Conservation (phyloP, 352 stramenopile species). For the Globisporangium polare region DNA sequence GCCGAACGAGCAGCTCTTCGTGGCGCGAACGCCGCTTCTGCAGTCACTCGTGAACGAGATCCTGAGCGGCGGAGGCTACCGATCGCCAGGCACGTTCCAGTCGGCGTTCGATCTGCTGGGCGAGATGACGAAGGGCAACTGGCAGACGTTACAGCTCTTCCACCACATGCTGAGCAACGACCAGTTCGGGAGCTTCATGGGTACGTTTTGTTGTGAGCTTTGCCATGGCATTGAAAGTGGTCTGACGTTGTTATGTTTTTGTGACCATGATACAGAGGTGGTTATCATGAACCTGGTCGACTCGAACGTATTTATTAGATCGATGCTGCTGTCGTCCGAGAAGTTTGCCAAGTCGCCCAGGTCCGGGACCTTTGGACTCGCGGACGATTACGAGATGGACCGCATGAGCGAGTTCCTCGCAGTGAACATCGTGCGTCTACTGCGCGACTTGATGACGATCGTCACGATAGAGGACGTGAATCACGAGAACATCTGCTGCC, state of each 20-base stretch:
- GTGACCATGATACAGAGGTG: constrained; percentile 52
- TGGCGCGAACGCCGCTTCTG: constrained; percentile 86
- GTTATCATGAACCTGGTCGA: constrained; percentile 94
- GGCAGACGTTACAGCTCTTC: constrained; percentile 87
- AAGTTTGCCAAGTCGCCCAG: constrained; percentile 51
- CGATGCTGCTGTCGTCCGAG: constrained; percentile 82
- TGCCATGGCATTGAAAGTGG: constrained; percentile 1
- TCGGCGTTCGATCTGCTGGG: constrained; percentile 95
- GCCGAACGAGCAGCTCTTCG: constrained; percentile 88
- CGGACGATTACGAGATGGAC: constrained; percentile 62
- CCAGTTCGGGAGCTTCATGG: constrained; percentile 91
- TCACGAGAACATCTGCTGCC: constrained; percentile 97
- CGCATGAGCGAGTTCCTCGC: constrained; percentile 86
- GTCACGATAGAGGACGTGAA: constrained; percentile 95
- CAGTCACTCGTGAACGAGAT: constrained; percentile 88
- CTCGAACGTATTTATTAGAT: constrained; percentile 96
- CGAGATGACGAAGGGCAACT: constrained; percentile 95
- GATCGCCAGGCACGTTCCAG: constrained; percentile 91
- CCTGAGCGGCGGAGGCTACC: constrained; percentile 71
- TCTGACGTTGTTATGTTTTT: constrained; percentile 10
- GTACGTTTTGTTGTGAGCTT: constrained; percentile 26
- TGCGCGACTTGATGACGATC: constrained; percentile 94
- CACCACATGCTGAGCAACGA: constrained; percentile 81
- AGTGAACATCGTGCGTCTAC: constrained; percentile 83
- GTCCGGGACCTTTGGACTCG: constrained; percentile 35